Percentiles rank a stretch among this genome's conserved stretches.
Conservation (phyloP, 2,329 filamentous ascomycete genomes). For the Botrytis sinoallii region DNA sequence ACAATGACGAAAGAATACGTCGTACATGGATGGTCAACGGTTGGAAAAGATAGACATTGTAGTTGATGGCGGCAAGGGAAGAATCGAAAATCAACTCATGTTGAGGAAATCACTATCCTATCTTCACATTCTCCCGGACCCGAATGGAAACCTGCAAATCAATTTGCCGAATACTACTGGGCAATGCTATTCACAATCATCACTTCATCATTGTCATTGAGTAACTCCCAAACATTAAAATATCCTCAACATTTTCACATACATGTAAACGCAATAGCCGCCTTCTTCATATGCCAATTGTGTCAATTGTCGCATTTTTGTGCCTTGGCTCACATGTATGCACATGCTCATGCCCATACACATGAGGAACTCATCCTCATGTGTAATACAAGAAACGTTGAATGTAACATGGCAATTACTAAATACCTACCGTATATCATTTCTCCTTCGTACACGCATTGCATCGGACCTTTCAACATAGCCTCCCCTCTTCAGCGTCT, state of each 20-base stretch:
- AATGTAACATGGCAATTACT: background rate
- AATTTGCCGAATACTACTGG: background rate
- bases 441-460: background rate
- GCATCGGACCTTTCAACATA: constrained; percentile 3
- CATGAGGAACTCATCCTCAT: background rate
- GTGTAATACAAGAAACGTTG: constrained; percentile 2
- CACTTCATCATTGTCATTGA: background rate
- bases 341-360: background rate
- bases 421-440: background rate
- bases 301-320: background rate
- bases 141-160: background rate
- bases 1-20: background rate
- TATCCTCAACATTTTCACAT: background rate
- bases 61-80: background rate
- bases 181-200: background rate
- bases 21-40: background rate
- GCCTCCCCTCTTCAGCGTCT: background rate
- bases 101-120: background rate
- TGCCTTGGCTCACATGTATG: background rate
- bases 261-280: constrained; percentile 8
- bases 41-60: background rate
- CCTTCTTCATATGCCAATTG: background rate
- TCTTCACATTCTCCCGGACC: background rate
- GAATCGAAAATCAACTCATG: background rate
- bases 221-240: background rate